phyloP scores from a whole-genome alignment of 2,329 filamentous ascomycete species.

The Xylariaceae sp. region DNA sequence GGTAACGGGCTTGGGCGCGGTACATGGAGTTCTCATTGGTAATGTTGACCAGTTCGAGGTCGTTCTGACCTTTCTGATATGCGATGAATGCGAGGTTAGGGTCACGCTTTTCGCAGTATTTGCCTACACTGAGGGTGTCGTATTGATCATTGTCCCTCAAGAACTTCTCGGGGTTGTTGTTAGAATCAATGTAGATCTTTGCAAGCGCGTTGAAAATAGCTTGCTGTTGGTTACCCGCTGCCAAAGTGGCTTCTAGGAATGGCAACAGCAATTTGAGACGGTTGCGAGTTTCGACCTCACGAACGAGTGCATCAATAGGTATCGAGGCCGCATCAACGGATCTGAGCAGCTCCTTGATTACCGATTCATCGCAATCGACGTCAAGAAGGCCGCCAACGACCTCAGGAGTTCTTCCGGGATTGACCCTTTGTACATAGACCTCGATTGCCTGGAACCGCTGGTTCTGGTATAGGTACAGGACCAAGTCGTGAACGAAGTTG shows the following conservation, averaged over 20 bases:
- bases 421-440: conserved; percentile 94
- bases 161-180: conserved; percentile 97
- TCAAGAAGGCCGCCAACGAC: conserved; percentile 91
- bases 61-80: conserved; percentile 94
- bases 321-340: conserved; percentile 82
- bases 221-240: conserved; percentile 88
- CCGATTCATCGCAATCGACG: conserved; percentile 92
- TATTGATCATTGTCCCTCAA: conserved; percentile 96
- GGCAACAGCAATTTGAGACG: conserved; percentile 90
- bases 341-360: conserved; percentile 85
- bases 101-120: conserved; percentile 98
- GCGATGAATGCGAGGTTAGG: conserved; percentile 93
- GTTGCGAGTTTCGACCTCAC: conserved; percentile 93
- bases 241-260: conserved; percentile 89
- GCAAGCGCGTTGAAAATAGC: conserved; percentile 95
- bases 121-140: conserved; percentile 84
- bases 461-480: conserved; percentile 96
- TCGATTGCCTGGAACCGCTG: conserved; percentile 99
- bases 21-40: conserved; percentile 99
- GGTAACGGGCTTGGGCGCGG: conserved; percentile 91
- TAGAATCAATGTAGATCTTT: conserved; percentile 99
- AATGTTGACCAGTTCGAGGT: conserved; percentile 92
- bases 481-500: conserved; percentile 95
- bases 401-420: conserved; percentile 82
- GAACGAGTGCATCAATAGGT: conserved; percentile 88